Evolutionary conservation across 495 filamentous ascomycete species (phyloP).

Genomic region (Platismatia glauca): DNA sequence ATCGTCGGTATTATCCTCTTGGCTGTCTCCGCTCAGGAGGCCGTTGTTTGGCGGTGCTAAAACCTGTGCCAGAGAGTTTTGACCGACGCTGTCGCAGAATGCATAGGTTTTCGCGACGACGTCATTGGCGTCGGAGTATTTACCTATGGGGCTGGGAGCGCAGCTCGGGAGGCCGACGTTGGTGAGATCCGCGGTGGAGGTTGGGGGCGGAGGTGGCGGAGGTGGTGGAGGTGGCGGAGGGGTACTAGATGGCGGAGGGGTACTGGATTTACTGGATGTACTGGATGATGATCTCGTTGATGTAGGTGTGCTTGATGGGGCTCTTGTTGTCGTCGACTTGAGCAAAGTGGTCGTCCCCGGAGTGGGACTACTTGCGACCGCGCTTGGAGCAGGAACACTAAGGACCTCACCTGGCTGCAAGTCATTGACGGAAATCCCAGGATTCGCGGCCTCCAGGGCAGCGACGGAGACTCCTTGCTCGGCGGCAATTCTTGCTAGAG

Average conservation of each 20-base stretch:
- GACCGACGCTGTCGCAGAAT: not conserved
- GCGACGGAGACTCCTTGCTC: not conserved
- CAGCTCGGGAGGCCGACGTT: not conserved
- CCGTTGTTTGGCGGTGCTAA: not conserved
- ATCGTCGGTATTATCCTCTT: not conserved
- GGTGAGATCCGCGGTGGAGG: not conserved
- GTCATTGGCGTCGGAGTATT: not conserved
- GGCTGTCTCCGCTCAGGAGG: not conserved
- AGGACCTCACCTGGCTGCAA: not conserved
- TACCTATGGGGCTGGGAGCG: not conserved
- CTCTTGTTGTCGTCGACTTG: not conserved
- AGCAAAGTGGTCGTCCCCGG: not conserved
- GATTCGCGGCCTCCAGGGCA: conserved; percentile 1
- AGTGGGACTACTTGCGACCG: not conserved
- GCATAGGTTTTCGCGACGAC: not conserved
- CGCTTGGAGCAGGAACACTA: not conserved
- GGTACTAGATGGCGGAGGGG: not conserved
- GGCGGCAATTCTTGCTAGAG: not conserved
- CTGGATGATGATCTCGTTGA: not conserved
- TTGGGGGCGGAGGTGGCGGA: not conserved
- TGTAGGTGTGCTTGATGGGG: not conserved
- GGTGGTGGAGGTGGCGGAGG: not conserved
- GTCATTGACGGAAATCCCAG: not conserved
- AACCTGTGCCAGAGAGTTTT: not conserved
- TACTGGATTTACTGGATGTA: not conserved